These are phyloP conservation scores for Lenwebbia sp. DNA, from an alignment of 345 rosid species.

Conservation along the genomic window DNA sequence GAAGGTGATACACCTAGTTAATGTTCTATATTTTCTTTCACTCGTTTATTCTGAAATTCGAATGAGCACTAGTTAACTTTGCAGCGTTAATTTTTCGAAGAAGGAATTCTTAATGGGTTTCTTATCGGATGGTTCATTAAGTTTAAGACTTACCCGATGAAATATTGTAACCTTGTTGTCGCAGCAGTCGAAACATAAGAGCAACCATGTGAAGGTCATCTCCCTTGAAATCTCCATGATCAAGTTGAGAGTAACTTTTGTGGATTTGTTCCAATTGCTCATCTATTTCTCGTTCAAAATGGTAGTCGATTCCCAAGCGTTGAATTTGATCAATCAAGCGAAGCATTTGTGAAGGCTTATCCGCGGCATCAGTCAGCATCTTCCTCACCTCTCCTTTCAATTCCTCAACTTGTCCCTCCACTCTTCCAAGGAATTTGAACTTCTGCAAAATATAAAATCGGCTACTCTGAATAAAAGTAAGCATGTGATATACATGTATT, in stretches of 20 bases:
- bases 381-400: slow-evolving; percentile 6
- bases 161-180: neutral
- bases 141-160: neutral
- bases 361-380: neutral
- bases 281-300: slow-evolving; percentile 31
- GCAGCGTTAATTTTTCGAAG: neutral
- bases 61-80: neutral
- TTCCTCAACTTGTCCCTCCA: neutral
- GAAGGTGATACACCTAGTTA: neutral
- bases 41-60: neutral
- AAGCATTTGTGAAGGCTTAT: neutral
- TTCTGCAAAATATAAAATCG: neutral
- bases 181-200: neutral
- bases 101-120: neutral
- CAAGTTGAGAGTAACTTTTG: neutral
- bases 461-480: neutral
- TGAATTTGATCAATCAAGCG: slow-evolving; percentile 18
- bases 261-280: neutral
- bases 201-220: neutral
- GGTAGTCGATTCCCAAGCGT: slow-evolving; percentile 28
- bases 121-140: neutral
- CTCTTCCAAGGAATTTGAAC: neutral
- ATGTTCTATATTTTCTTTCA: neutral
- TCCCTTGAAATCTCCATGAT: neutral
- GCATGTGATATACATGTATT: neutral